Evolutionary conservation across 345 rosid species (phyloP), one percentile per base, ranked within the genome.

Genomic region (Moringa oleifera): DNA sequence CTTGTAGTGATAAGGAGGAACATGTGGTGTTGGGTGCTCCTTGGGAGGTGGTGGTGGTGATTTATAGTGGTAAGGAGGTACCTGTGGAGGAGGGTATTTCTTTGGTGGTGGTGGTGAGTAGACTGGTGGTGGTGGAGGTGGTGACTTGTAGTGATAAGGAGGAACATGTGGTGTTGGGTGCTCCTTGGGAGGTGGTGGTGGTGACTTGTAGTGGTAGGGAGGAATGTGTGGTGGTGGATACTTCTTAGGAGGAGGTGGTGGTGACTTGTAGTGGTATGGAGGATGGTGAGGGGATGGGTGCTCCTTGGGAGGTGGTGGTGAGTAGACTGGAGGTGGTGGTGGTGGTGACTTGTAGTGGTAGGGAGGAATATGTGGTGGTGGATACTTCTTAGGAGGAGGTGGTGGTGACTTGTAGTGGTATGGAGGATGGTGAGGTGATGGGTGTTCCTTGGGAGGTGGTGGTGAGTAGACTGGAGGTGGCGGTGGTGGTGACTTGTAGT

Each of bases 91-190:
- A 18, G 63, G 57, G 53, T 46, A 53, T 54, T 65, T 56, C 58
- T 65, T 31, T 0, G 67, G 70, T 49, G 80, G 47, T 15, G 47
- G 47, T 41, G 47, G 47, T 33, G 37, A 33, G 47, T 69, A 62
- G 16, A 7, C 6, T 0, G 21, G 21, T 0, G 59, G 33, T 0
- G 73, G 69, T 2, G 79, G 81, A 15, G 79, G 72, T 4, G 79
- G 77, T 7, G 79, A 74, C 24, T 64, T 64, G 69, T 74, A 74
- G 45, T 57, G 51, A 24, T 41, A 63, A 0, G 65, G 65, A 1
- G 65, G 70, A 17, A 57, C 55, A 4, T 4, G 12, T 7, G 47
- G 47, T 41, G 47, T 1, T 23, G 63, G 65, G 33, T 46, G 46
- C 54, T 71, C 56, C 58, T 71, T 49, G 1, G 67, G 70, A 54